phyloP scores from a whole-genome alignment of 2,329 filamentous ascomycete species.

The Elsinoe necatrix region DNA sequence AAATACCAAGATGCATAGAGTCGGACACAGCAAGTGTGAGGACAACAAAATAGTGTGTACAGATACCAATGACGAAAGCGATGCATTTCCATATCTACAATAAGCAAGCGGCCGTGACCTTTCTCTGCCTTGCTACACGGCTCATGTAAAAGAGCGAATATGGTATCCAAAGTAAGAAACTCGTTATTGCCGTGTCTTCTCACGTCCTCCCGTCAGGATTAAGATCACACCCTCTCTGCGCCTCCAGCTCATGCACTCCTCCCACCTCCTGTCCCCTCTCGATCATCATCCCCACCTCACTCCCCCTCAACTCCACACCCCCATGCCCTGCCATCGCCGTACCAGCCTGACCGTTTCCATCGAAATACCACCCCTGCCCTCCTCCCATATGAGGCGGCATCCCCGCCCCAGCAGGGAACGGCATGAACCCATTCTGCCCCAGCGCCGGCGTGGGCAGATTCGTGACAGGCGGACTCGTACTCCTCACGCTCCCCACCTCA shows the following conservation, averaged over 20 bases:
- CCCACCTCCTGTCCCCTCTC: neutral
- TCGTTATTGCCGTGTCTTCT: neutral
- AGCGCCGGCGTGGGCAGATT: neutral
- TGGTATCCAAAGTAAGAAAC: neutral
- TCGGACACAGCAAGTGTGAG: neutral
- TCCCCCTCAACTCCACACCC: slow-evolving; percentile 13
- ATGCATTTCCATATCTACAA: slow-evolving; percentile 8
- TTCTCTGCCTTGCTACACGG: neutral
- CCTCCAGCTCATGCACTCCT: slow-evolving; percentile 8
- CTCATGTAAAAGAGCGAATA: neutral
- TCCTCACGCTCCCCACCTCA: neutral
- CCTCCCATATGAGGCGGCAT: neutral
- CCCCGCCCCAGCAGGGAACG: neutral
- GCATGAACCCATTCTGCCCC: neutral
- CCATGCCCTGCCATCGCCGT: neutral
- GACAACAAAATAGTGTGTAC: neutral
- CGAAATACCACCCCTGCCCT: neutral
- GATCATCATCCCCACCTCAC: slow-evolving; percentile 7
- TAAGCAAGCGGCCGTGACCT: neutral
- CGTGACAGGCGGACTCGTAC: neutral
- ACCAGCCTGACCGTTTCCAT: neutral
- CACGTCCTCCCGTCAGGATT: neutral
- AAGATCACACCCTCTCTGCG: neutral
- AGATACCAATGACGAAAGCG: slow-evolving; percentile 1
- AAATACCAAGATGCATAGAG: slow-evolving; percentile 27